Conservation (phyloP, 2,329 filamentous ascomycete species). For the Fusarium sp. region DNA sequence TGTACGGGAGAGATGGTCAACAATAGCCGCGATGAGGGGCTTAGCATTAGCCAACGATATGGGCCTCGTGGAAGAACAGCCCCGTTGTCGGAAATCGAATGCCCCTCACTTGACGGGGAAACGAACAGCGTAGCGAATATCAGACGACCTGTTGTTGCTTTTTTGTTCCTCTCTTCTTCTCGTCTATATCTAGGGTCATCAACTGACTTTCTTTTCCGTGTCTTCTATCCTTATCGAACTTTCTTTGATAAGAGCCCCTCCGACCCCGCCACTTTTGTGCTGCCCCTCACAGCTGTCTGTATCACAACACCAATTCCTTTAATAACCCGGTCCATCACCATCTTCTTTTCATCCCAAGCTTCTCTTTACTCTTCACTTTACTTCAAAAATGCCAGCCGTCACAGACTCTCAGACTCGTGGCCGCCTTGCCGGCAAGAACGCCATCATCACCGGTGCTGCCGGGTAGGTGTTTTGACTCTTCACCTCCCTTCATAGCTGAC, state of each 20-base stretch:
- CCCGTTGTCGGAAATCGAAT: constrained; percentile 33
- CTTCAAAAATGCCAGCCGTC: constrained; percentile 41
- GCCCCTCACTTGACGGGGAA: constrained; percentile 1
- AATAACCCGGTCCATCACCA: constrained; percentile 11
- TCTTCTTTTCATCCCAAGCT: background rate
- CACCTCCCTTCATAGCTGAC: constrained; percentile 11
- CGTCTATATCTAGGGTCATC: background rate
- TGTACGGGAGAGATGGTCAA: constrained; percentile 14
- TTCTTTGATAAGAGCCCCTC: constrained; percentile 21
- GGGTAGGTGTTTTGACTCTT: constrained; percentile 69
- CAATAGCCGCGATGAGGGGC: constrained; percentile 35
- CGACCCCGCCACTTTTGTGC: background rate
- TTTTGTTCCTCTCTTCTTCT: background rate
- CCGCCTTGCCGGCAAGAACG: constrained; percentile 71
- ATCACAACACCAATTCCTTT: constrained; percentile 13
- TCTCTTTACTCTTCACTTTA: background rate
- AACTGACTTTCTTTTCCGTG: background rate
- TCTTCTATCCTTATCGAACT: constrained; percentile 26
- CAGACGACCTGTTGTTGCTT: constrained; percentile 13
- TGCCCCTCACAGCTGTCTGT: background rate
- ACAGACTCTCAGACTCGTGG: constrained; percentile 49
- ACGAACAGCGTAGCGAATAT: constrained; percentile 9
- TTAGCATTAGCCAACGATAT: constrained; percentile 7
- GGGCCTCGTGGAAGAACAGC: constrained; percentile 9
- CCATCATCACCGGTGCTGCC: constrained; percentile 84